A percentile compares a stretch with the other conserved stretches of the same genome.
Evolutionary conservation across 2,329 filamentous ascomycete genomes (phyloP).

Genomic region (Alternaria arborescens): DNA sequence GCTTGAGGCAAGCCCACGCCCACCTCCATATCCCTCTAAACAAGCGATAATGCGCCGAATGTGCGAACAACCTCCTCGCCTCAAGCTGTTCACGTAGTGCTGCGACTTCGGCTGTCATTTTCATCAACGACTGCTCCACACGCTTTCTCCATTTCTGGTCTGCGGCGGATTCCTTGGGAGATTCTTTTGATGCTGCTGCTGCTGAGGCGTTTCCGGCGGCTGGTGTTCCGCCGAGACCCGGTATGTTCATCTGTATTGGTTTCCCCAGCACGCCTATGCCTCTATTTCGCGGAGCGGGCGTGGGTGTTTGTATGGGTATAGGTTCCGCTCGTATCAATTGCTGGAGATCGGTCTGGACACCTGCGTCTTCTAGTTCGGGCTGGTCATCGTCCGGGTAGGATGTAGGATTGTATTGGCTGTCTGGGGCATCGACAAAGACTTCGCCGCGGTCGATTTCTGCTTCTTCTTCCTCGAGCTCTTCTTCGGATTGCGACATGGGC

Average conservation of each 20-base stretch:
- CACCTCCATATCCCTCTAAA: slow-evolving; percentile 61
- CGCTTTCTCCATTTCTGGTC: slow-evolving; percentile 77
- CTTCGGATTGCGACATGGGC: slow-evolving; percentile 78
- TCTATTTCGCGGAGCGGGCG: slow-evolving; percentile 27
- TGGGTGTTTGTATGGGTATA: slow-evolving; percentile 24
- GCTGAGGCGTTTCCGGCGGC: not conserved
- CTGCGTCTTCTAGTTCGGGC: slow-evolving; percentile 40
- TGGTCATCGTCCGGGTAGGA: slow-evolving; percentile 18
- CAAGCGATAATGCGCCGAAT: slow-evolving; percentile 67
- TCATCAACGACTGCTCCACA: slow-evolving; percentile 85
- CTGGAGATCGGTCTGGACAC: slow-evolving; percentile 17
- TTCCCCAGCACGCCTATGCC: slow-evolving; percentile 24
- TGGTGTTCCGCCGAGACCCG: slow-evolving; percentile 17
- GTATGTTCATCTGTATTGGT: slow-evolving; percentile 35
- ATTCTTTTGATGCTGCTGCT: not conserved
- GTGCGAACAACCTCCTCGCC: slow-evolving; percentile 74
- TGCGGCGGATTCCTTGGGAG: slow-evolving; percentile 25
- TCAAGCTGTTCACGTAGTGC: slow-evolving; percentile 91
- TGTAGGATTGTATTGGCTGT: slow-evolving; percentile 52
- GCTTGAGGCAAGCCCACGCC: slow-evolving; percentile 77
- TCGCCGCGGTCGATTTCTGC: slow-evolving; percentile 45
- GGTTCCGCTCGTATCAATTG: slow-evolving; percentile 25
- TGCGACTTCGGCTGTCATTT: slow-evolving; percentile 90
- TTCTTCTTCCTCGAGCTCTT: slow-evolving; percentile 60
- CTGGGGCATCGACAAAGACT: slow-evolving; percentile 59